Percentiles rank a stretch among this genome's conserved stretches.
phyloP scores from a whole-genome alignment of 2,329 filamentous ascomycete genomes.

The Calonectria montana region DNA sequence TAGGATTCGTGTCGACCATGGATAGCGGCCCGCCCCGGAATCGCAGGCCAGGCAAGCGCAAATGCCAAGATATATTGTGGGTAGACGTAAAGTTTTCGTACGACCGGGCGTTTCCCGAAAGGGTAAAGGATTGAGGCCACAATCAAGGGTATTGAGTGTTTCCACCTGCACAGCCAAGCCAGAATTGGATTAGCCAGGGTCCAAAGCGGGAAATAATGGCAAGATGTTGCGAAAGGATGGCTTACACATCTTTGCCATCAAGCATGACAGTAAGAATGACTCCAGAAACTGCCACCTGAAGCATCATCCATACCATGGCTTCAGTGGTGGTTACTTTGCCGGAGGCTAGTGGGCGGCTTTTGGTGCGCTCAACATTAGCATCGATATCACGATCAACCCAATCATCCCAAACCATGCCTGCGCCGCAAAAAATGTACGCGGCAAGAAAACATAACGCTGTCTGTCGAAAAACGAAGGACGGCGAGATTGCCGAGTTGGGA shows the following conservation, averaged over 20 bases:
- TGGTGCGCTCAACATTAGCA: constrained; percentile 42
- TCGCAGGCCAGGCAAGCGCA: constrained; percentile 37
- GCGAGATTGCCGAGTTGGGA: constrained; percentile 2
- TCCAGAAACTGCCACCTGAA: neutral
- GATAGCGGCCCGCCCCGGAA: constrained; percentile 36
- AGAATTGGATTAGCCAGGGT: neutral
- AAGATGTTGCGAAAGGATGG: neutral
- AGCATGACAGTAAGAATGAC: neutral
- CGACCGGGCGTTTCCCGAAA: constrained; percentile 35
- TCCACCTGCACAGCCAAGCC: constrained; percentile 29
- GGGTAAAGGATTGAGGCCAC: constrained; percentile 36
- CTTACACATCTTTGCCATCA: neutral
- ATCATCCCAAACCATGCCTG: constrained; percentile 47
- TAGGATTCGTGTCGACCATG: constrained; percentile 30
- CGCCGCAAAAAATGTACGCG: constrained; percentile 42
- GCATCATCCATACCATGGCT: constrained; percentile 25
- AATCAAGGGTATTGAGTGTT: constrained; percentile 33
- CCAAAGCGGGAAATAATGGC: neutral
- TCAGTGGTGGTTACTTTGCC: constrained; percentile 37
- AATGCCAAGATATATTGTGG: constrained; percentile 40
- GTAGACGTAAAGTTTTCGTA: constrained; percentile 33
- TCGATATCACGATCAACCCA: constrained; percentile 45
- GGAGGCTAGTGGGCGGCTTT: constrained; percentile 40
- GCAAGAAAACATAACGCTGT: constrained; percentile 36
- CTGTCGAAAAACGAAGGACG: constrained; percentile 36